These are phyloP conservation scores for Saccharomycopsis crataegensis DNA, from an alignment of 1,139 yeast genomes.

Conservation along the genomic window DNA sequence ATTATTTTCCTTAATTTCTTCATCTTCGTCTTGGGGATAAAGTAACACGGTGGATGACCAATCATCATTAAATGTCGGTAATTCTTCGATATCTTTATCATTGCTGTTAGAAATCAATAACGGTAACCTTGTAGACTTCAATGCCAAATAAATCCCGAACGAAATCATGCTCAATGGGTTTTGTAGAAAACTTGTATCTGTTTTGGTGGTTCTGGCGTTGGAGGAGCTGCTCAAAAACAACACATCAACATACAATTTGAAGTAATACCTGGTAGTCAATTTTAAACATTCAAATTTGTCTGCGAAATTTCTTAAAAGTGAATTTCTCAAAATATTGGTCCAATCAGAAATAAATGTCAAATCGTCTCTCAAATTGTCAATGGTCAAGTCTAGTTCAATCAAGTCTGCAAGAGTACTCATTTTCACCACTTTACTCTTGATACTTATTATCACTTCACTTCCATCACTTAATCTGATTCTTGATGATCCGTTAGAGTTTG, in stretches of 20 bases:
- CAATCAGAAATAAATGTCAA: conserved; percentile 54
- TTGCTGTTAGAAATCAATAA: conserved; percentile 52
- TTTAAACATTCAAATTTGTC: conserved; percentile 37
- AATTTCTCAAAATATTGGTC: conserved; percentile 42
- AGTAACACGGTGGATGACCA: conserved; percentile 56
- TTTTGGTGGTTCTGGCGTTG: conserved; percentile 9
- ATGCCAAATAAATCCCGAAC: conserved; percentile 71
- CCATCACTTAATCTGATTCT: conserved; percentile 83
- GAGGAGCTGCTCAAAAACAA: conserved; percentile 48
- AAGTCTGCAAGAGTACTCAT: conserved; percentile 34
- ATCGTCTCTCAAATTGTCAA: conserved; percentile 64
- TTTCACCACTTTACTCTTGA: conserved; percentile 77
- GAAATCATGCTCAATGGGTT: conserved; percentile 78
- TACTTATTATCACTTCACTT: conserved; percentile 84
- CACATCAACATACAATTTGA: conserved; percentile 70
- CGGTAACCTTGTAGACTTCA: conserved; percentile 73
- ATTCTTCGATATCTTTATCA: conserved; percentile 55
- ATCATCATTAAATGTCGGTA: conserved; percentile 87
- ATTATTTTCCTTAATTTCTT: neutral
- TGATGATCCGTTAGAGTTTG: conserved; percentile 88
- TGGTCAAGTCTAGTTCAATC: conserved; percentile 71
- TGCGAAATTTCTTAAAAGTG: conserved; percentile 28
- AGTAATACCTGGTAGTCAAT: conserved; percentile 68
- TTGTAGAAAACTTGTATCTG: conserved; percentile 30
- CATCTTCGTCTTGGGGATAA: conserved; percentile 27